Evolutionary conservation across 2,329 filamentous ascomycete species (phyloP), one percentile per base, ranked within the genome.

Genomic region (Alternaria infectoria): DNA sequence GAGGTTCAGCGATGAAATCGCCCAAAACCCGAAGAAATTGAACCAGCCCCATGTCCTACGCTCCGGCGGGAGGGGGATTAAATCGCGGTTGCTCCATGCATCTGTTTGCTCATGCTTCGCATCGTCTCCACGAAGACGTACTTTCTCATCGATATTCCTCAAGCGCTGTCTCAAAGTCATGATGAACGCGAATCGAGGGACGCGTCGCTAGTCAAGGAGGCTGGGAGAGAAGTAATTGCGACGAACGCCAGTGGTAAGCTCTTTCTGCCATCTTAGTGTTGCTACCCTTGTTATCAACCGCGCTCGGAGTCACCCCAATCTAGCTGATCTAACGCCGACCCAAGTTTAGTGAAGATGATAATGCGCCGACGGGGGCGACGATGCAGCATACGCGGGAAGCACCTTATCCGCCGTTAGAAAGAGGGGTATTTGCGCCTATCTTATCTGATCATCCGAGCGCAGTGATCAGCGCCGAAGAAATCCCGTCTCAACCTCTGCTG

Each of bases 51-150:
- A 81, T n/a, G 78, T 83, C 51, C 71, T 72, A 8, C 81, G 77
- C n/a, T 65, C 73, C 2, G 77, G 78, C 3, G 80, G 79, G 1
- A 80, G 69, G 5, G 81, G 79, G 10, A 80, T 79, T 15, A 81
- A 59, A 61, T 81, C 79, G 52, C 77, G 72, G 60, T 81, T 80
- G 32, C 76, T 77, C 78, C 77, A 81, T 28, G 80, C 76, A 54
- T 83, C 80, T 0, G 83, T 84, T 61, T 85, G 81, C 65, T 84
- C 83, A 64, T 83, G 79, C 54, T 76, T 79, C 13, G 73, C 68
- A 47, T 79, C 77, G 59, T 84, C 78, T 52, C 80, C 81, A 54
- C 79, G 77, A 23, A 84, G 71, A 30, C 74, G 74, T 19, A 78
- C 65, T 13, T 71, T 77, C 43, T 81, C 74, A 45, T 75, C 77